Evolutionary conservation across 306 rosid genomes (phyloP).

Genomic region (Astragalus glycyphyllos): DNA sequence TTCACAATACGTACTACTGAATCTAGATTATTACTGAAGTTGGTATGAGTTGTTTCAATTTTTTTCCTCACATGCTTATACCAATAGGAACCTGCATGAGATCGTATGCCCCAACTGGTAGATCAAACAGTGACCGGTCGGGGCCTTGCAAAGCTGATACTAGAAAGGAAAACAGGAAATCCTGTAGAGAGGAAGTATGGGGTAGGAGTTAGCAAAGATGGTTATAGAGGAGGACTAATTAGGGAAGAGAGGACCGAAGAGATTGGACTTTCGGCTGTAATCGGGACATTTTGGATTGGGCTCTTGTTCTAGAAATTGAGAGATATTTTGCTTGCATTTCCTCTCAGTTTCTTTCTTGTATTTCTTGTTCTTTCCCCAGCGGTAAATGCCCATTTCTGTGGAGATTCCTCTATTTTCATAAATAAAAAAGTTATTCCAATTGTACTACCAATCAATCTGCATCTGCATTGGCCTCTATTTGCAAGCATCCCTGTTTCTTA

Average conservation of each 20-base stretch:
- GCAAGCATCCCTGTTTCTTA: background rate
- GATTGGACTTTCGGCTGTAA: background rate
- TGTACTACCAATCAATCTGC: background rate
- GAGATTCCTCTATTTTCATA: background rate
- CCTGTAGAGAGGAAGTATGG: background rate
- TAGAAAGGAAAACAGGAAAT: background rate
- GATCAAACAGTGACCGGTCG: background rate
- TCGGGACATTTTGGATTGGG: background rate
- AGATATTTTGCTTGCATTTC: background rate
- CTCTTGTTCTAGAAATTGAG: background rate
- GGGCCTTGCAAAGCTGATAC: too few relatives aligned
- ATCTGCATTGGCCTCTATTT: background rate
- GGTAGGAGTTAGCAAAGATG: background rate
- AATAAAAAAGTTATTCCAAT: background rate
- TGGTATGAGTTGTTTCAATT: conserved; percentile 8
- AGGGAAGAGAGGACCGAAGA: background rate
- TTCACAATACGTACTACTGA: background rate
- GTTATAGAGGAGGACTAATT: background rate
- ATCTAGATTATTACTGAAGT: background rate
- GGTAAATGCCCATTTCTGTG: background rate
- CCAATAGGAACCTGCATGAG: background rate
- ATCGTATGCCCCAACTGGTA: background rate
- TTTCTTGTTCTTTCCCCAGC: background rate
- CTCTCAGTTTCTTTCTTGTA: background rate
- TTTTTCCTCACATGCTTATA: background rate